A percentile compares a stretch with the other conserved stretches of the same genome.
Conservation (phyloP, 1,284 basidiomycete species). For the Moesziomyces globuligerus region DNA sequence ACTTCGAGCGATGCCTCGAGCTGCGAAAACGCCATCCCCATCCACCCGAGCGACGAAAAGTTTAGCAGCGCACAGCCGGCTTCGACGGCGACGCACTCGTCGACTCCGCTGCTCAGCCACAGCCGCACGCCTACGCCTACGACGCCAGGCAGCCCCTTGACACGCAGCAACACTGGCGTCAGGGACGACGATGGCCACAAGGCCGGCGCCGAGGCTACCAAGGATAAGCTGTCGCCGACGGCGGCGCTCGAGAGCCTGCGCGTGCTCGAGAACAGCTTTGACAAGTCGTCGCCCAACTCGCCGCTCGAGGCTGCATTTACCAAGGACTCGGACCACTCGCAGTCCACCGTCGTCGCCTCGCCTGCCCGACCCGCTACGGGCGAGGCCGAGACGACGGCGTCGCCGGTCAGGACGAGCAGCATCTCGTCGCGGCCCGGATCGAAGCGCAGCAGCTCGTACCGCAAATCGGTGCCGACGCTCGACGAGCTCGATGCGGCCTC, state of each 20-base stretch:
- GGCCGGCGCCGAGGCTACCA: neutral
- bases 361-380: neutral
- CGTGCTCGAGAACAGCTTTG: constrained; percentile 19
- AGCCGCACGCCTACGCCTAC: constrained; percentile 17
- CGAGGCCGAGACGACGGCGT: neutral
- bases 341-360: constrained; percentile 10
- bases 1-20: too few relatives aligned
- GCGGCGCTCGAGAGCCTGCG: constrained; percentile 29
- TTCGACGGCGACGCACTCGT: neutral
- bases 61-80: neutral
- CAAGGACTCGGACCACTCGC: constrained; percentile 13
- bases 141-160: constrained; percentile 9
- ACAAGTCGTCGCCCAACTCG: constrained; percentile 1
- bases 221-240: constrained; percentile 6
- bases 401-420: neutral
- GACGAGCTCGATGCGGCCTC: constrained; percentile 2
- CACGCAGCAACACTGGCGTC: neutral
- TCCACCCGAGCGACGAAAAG: constrained; percentile 6
- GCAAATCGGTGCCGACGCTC: constrained; percentile 29
- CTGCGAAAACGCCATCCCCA: too few relatives aligned
- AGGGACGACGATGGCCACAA: constrained; percentile 3
- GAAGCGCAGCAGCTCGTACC: constrained; percentile 30
- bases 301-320: constrained; percentile 3
- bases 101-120: constrained; percentile 26
- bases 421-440: neutral